phyloP scores from a whole-genome alignment of 306 rosid species.

The Pterocarpus santalinus region DNA sequence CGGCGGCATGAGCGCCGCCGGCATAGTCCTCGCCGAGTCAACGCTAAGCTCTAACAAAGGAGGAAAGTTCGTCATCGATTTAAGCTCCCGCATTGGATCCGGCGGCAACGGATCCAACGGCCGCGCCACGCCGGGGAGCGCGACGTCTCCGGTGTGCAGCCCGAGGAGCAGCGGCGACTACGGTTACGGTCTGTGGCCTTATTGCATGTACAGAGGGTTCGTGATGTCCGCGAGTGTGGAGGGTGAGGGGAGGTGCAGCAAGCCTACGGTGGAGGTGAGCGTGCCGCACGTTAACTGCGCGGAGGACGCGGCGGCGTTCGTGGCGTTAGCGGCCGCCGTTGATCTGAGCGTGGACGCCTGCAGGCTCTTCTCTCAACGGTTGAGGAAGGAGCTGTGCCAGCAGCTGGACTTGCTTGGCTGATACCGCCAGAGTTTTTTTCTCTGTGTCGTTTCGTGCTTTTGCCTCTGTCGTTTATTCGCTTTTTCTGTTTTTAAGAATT shows the following conservation, averaged over 20 bases:
- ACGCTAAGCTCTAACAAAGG: conserved; percentile 66
- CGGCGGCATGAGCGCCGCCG: conserved; percentile 66
- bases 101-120: conserved; percentile 39
- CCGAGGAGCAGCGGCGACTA: conserved; percentile 82
- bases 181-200: conserved; percentile 84
- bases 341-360: conserved; percentile 74
- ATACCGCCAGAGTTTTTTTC: conserved; percentile 25
- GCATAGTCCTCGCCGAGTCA: conserved; percentile 77
- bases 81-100: conserved; percentile 43
- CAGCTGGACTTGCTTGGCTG: conserved; percentile 53
- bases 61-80: conserved; percentile 62
- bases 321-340: conserved; percentile 67
- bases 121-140: conserved; percentile 50
- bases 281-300: conserved; percentile 69
- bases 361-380: conserved; percentile 66
- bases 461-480: conserved; percentile 31
- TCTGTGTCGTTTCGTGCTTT: conserved; percentile 42
- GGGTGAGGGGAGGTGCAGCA: conserved; percentile 67
- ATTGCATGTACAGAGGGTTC: conserved; percentile 75
- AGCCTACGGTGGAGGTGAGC: conserved; percentile 67
- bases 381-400: conserved; percentile 67
- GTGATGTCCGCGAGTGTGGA: conserved; percentile 71
- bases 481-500: not conserved
- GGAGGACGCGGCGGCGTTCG: conserved; percentile 73
- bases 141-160: conserved; percentile 73